Conservation (phyloP, 2,329 filamentous ascomycete species). For the Pezicula carpinea region DNA sequence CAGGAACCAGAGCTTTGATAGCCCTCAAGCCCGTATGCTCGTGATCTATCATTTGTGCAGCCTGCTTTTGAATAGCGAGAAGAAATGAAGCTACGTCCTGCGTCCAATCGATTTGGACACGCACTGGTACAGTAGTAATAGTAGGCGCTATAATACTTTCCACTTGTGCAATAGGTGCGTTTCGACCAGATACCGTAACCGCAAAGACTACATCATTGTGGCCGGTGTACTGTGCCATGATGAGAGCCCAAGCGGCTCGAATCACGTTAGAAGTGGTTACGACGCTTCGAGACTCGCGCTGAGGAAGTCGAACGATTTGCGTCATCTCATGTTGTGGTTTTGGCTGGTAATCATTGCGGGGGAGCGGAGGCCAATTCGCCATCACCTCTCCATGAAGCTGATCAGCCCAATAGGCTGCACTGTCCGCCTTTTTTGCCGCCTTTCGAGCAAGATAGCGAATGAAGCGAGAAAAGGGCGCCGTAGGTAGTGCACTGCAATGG, state of each 20-base stretch:
- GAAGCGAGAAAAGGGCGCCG: slow-evolving; percentile 24
- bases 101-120: slow-evolving; percentile 1
- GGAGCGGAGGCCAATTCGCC: slow-evolving; percentile 7
- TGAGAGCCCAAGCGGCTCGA: slow-evolving; percentile 1
- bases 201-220: slow-evolving; percentile 2
- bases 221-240: slow-evolving; percentile 1
- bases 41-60: slow-evolving; percentile 2
- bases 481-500: neutral
- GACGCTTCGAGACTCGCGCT: neutral
- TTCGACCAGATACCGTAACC: slow-evolving; percentile 1
- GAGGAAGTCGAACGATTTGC: neutral
- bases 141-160: slow-evolving; percentile 1
- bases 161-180: slow-evolving; percentile 1
- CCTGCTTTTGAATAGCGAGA: neutral
- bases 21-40: slow-evolving; percentile 1
- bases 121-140: slow-evolving; percentile 1
- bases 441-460: slow-evolving; percentile 39
- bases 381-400: slow-evolving; percentile 3
- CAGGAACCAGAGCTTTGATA: slow-evolving; percentile 1
- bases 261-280: slow-evolving; percentile 1
- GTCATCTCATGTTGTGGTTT: slow-evolving; percentile 4
- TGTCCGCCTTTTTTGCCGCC: slow-evolving; percentile 1
- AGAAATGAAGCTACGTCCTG: neutral
- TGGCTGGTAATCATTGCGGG: slow-evolving; percentile 5
- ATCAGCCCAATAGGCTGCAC: slow-evolving; percentile 7